phyloP scores from a whole-genome alignment of 257 asterid species.

The Scutellaria baicalensis region DNA sequence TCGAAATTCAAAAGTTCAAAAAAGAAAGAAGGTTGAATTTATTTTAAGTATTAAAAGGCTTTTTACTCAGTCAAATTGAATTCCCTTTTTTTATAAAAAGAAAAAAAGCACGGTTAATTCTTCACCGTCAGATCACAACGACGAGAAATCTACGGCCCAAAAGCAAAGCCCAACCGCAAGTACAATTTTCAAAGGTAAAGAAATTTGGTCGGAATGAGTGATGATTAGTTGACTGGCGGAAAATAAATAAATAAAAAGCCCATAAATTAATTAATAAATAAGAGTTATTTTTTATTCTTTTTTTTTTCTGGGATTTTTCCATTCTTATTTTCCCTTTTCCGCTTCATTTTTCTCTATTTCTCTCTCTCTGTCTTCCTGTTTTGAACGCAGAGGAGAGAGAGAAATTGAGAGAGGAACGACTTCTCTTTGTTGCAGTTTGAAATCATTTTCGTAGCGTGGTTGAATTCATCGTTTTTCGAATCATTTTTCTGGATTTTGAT shows the following conservation, averaged over 20 bases:
- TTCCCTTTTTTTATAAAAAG: too few species aligned
- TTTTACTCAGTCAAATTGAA: constrained; percentile 1
- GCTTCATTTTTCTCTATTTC: neutral
- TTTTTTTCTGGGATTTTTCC: neutral
- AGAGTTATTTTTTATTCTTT: neutral
- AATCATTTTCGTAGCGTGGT: neutral
- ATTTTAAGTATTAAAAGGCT: neutral
- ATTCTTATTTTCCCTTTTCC: neutral
- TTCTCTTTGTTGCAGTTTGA: neutral
- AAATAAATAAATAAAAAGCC: too few species aligned
- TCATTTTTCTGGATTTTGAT: constrained; percentile 14
- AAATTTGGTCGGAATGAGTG: constrained; percentile 29
- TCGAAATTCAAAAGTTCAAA: neutral
- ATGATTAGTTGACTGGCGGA: constrained; percentile 34
- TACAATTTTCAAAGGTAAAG: constrained; percentile 18
- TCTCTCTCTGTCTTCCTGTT: constrained; percentile 8
- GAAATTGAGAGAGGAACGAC: neutral
- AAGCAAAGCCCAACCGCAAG: constrained; percentile 3
- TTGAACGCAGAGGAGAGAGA: constrained; percentile 14
- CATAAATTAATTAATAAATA: too few species aligned
- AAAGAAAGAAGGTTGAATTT: neutral
- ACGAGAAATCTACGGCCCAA: constrained; percentile 10
- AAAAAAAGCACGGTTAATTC: neutral
- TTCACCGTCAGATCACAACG: constrained; percentile 17
- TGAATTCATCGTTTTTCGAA: neutral